A percentile compares a stretch with the other conserved stretches of the same genome.
Evolutionary conservation across 2,329 filamentous ascomycete species (phyloP).

Genomic region (Diaporthe destruens): DNA sequence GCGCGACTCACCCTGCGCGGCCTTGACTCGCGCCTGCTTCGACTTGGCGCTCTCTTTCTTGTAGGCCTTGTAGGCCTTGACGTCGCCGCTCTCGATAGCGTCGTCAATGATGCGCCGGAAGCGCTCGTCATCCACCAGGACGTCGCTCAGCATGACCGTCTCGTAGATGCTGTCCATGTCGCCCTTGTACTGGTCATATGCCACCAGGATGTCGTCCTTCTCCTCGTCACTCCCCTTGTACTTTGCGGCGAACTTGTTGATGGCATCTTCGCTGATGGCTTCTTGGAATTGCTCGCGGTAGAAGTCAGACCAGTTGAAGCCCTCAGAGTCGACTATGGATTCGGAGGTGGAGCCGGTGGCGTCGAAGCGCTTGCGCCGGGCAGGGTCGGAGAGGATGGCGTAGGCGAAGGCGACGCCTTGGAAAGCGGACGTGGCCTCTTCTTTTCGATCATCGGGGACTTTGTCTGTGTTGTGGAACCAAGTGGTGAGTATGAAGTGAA

Average conservation of each 20-base stretch:
- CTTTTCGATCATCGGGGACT: slow-evolving; percentile 74
- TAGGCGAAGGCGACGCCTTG: slow-evolving; percentile 95
- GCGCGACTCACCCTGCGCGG: slow-evolving; percentile 74
- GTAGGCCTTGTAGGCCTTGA: slow-evolving; percentile 77
- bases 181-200: slow-evolving; percentile 80
- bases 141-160: slow-evolving; percentile 86
- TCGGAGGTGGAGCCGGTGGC: slow-evolving; percentile 90
- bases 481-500: not conserved
- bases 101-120: slow-evolving; percentile 85
- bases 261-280: slow-evolving; percentile 78
- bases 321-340: slow-evolving; percentile 79
- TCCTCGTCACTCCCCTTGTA: slow-evolving; percentile 94
- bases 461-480: slow-evolving; percentile 72
- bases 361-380: slow-evolving; percentile 88
- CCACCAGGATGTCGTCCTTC: slow-evolving; percentile 78
- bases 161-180: slow-evolving; percentile 84
- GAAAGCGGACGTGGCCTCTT: slow-evolving; percentile 82
- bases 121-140: slow-evolving; percentile 85
- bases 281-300: slow-evolving; percentile 87
- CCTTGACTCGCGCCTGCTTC: slow-evolving; percentile 68
- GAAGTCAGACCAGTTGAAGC: slow-evolving; percentile 92
- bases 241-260: slow-evolving; percentile 79
- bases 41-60: slow-evolving; percentile 78
- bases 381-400: slow-evolving; percentile 87
- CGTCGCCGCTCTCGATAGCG: slow-evolving; percentile 78